Percentiles rank a stretch among this genome's conserved stretches.
Evolutionary conservation across 2,329 filamentous ascomycete genomes (phyloP).

Genomic region (Alternaria sp.): DNA sequence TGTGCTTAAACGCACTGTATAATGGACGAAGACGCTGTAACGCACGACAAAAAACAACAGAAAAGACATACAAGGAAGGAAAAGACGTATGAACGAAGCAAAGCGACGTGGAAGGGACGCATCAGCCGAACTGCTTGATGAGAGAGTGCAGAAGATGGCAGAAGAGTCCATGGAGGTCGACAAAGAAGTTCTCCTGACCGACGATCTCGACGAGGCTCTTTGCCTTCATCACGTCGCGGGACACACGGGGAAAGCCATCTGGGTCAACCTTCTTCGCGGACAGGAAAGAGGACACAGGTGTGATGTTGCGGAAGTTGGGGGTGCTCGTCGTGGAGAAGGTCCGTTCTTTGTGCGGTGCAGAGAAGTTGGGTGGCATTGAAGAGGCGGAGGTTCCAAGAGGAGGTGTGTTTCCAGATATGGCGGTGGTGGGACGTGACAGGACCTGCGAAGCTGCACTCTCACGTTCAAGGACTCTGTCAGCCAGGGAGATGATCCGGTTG

Average conservation of each 20-base stretch:
- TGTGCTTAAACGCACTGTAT: constrained; percentile 26
- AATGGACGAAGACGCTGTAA: constrained; percentile 26
- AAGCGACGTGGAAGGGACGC: neutral
- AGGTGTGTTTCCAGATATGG: constrained; percentile 36
- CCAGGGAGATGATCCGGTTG: constrained; percentile 56
- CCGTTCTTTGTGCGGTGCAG: constrained; percentile 36
- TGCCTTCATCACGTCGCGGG: constrained; percentile 59
- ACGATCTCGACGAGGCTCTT: constrained; percentile 65
- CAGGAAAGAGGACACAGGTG: constrained; percentile 64
- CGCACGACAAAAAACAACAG: constrained; percentile 14
- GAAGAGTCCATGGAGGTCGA: constrained; percentile 63
- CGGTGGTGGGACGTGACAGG: constrained; percentile 35
- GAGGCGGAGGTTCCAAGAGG: constrained; percentile 40
- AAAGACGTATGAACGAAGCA: constrained; percentile 18
- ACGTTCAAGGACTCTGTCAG: constrained; percentile 48
- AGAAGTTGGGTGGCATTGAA: constrained; percentile 35
- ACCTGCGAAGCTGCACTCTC: constrained; percentile 38
- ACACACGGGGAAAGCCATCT: constrained; percentile 60
- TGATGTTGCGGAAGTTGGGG: constrained; percentile 53
- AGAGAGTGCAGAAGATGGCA: constrained; percentile 46
- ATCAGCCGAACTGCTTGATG: constrained; percentile 48
- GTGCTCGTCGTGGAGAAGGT: constrained; percentile 41
- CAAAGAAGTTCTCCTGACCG: constrained; percentile 64
- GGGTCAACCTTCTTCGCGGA: constrained; percentile 63
- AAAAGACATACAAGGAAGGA: constrained; percentile 25